Base-by-base conservation (phyloP, 2,329 filamentous ascomycete species). In the Fusarium pseudoanthophilum region DNA sequence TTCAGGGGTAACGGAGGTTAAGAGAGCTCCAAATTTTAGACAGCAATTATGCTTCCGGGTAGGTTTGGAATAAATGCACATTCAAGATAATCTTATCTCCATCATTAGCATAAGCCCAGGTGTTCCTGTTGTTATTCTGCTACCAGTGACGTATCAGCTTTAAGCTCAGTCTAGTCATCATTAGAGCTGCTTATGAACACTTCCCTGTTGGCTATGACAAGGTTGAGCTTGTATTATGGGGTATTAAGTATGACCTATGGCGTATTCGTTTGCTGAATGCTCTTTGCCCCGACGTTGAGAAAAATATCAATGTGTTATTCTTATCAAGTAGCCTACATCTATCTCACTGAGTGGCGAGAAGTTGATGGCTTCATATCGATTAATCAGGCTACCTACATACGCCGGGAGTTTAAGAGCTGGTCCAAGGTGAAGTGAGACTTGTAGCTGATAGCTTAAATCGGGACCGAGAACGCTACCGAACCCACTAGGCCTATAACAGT, bases 121-220 rank as follows among this genome's bases (percentile, higher is more conserved):
- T 5, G 26, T 46, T 28, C 11, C 7, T 46, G 5, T 30, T 16
- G 9, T 4, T 0, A 16, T 16, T 4, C 11, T 1, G 9, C 10
- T 3, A 20, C 4, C 11, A 11, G 18, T 28, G 10, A 6, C 5
- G 2, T 8, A 46, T 46, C 11, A 5, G 24, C 24, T 30, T 30
- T 48, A 0, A 16, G 3, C 15, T 30, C 14, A n/a, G 14, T 8
- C 26, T 30, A 2, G 4, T 14, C 11, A 8, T 16, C 0, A 16
- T 30, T 4, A 1, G 1, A 30, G 20, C 3, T 0, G 2, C 13
- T 7, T 11, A 6, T 11, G 0, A 4, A 11, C 5, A 16, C 4
- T 16, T 4, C 7, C 4, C 13, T 15, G 4, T 48, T 48, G 1
- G 4, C 0, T 4, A 11, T 2, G 2, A 8, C 28, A 28, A 5